Percentiles rank a stretch among this genome's conserved stretches.
These are phyloP conservation scores for Solanum hybrid DNA, from an alignment of 305 asterid species.

Conservation along the genomic window DNA sequence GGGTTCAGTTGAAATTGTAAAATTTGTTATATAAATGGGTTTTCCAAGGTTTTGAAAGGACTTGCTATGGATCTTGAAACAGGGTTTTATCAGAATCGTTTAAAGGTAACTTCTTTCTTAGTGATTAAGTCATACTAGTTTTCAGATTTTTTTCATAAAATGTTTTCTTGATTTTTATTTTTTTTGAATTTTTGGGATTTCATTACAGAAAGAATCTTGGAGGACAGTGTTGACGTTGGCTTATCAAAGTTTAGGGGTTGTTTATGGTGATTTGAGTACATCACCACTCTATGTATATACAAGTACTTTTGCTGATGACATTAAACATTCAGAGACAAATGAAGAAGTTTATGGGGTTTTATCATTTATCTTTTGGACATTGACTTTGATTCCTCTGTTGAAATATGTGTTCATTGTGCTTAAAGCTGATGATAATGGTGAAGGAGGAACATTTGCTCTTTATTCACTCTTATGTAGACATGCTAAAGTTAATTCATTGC, in stretches of 20 bases:
- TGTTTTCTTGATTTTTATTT: not conserved
- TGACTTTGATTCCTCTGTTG: not conserved
- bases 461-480: constrained; percentile 12
- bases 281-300: constrained; percentile 10
- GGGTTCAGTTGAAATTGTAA: not conserved
- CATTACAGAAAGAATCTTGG: constrained; percentile 10
- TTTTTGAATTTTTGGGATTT: not conserved
- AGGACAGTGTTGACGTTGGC: constrained; percentile 8
- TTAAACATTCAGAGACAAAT: constrained; percentile 6
- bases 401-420: constrained; percentile 12
- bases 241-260: constrained; percentile 17
- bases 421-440: constrained; percentile 17
- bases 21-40: not conserved
- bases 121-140: not conserved
- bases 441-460: constrained; percentile 16
- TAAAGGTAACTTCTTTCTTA: not conserved
- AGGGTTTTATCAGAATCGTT: not conserved
- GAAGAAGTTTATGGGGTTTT: constrained; percentile 13
- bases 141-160: not conserved
- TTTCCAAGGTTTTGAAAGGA: not conserved
- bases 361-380: constrained; percentile 10
- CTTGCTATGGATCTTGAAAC: not conserved
- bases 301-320: constrained; percentile 12
- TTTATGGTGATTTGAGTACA: constrained; percentile 15
- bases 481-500: constrained; percentile 3